Conservation (phyloP, 805 yeast genomes). For the Debaryomyces tyrocola region DNA sequence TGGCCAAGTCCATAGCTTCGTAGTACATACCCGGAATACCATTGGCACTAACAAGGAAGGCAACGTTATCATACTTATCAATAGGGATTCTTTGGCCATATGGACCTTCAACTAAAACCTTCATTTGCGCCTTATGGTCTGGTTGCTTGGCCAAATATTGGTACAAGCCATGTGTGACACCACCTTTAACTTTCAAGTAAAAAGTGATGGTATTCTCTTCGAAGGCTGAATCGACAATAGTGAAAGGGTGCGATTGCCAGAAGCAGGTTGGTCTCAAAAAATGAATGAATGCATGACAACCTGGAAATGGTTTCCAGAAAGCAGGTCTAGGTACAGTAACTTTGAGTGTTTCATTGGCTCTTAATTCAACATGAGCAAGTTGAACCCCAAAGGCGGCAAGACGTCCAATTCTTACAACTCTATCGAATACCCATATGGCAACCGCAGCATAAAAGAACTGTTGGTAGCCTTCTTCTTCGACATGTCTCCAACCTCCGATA, state of each 20-base stretch:
- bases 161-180: slow-evolving; percentile 37
- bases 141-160: slow-evolving; percentile 33
- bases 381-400: slow-evolving; percentile 32
- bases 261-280: slow-evolving; percentile 39
- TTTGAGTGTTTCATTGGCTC: slow-evolving; percentile 44
- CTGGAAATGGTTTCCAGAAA: slow-evolving; percentile 43
- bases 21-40: slow-evolving; percentile 42
- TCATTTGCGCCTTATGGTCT: slow-evolving; percentile 27
- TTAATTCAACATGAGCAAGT: slow-evolving; percentile 34
- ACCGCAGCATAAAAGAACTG: slow-evolving; percentile 27
- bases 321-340: slow-evolving; percentile 49
- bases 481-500: slow-evolving; percentile 61
- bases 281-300: slow-evolving; percentile 39
- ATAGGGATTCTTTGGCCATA: slow-evolving; percentile 35
- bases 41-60: slow-evolving; percentile 39
- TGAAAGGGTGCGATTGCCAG: slow-evolving; percentile 50
- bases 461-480: slow-evolving; percentile 22
- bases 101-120: slow-evolving; percentile 39
- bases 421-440: slow-evolving; percentile 40
- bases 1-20: slow-evolving; percentile 28
- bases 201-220: slow-evolving; percentile 45
- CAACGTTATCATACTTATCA: slow-evolving; percentile 26
- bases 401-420: slow-evolving; percentile 30
- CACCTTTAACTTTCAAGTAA: slow-evolving; percentile 45
- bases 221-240: slow-evolving; percentile 25